phyloP scores from a whole-genome alignment of 2,329 filamentous ascomycete species.

The Apiospora phragmitis region DNA sequence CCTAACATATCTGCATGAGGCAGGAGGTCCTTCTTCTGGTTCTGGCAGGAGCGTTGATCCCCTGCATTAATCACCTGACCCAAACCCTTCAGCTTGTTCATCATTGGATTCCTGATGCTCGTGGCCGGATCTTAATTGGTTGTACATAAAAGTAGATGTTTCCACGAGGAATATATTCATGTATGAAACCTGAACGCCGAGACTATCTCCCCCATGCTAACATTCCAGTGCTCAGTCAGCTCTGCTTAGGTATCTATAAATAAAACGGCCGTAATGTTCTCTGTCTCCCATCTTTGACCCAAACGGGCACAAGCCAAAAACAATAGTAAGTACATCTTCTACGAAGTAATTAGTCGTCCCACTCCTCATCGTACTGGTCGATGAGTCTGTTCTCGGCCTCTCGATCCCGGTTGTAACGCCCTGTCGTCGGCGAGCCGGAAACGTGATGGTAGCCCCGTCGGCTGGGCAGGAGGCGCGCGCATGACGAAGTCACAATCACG shows the following conservation, averaged over 20 bases:
- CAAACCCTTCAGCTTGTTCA: background rate
- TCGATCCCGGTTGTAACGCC: slow-evolving; percentile 41
- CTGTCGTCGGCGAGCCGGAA: slow-evolving; percentile 51
- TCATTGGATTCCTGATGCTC: no score
- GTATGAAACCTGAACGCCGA: background rate
- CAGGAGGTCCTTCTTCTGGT: background rate
- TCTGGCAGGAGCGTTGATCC: background rate
- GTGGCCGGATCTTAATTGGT: background rate
- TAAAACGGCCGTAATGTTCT: background rate
- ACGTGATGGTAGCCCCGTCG: slow-evolving; percentile 69
- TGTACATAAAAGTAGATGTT: no score
- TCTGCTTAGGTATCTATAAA: slow-evolving; percentile 2
- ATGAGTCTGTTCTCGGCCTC: slow-evolving; percentile 94
- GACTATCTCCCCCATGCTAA: background rate
- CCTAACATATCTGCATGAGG: background rate
- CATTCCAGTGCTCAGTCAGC: background rate
- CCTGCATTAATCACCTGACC: background rate
- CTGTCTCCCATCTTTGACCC: background rate
- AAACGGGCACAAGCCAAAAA: background rate
- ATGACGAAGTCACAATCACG: slow-evolving; percentile 69
- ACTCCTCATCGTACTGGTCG: slow-evolving; percentile 94
- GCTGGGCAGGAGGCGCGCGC: slow-evolving; percentile 63
- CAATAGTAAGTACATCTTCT: background rate
- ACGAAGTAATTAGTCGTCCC: slow-evolving; percentile 68
- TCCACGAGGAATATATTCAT: background rate